These are phyloP conservation scores for Fagopyrum homotropicum DNA, from an alignment of 148 eudicot genomes.

Conservation along the genomic window DNA sequence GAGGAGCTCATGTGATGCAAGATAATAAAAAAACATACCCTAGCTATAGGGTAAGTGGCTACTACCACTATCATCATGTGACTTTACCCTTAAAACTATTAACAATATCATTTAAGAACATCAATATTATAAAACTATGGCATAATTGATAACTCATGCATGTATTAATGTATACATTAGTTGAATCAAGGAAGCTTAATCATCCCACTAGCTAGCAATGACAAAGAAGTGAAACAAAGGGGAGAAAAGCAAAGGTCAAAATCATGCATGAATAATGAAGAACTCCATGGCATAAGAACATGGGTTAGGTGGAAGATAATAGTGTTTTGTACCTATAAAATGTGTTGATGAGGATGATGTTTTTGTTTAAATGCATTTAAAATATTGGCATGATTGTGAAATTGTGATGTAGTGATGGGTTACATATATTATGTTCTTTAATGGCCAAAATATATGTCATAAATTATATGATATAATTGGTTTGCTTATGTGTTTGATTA, in stretches of 20 bases:
- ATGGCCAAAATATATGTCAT: neutral
- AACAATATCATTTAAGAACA: neutral
- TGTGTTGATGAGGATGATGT: neutral
- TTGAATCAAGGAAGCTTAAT: neutral
- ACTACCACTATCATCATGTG: constrained; percentile 1
- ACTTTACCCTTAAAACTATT: neutral
- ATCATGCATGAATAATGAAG: neutral
- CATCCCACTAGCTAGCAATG: neutral
- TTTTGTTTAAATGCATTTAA: neutral
- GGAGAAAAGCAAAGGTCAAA: neutral
- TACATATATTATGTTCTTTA: neutral
- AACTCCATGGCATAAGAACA: neutral
- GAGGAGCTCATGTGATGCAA: neutral
- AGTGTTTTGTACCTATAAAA: neutral
- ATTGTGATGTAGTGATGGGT: neutral
- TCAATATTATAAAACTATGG: neutral
- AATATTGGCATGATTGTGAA: neutral
- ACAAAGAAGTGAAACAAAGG: neutral
- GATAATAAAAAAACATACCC: neutral
- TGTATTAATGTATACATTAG: neutral
- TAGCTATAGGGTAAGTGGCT: neutral
- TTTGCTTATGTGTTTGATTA: neutral
- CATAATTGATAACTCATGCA: neutral
- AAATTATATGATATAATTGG: neutral
- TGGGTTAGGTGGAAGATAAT: neutral